Evolutionary conservation across 2,329 filamentous ascomycete species (phyloP), one percentile per base, ranked within the genome.

Genomic region (Exserohilum turcica): DNA sequence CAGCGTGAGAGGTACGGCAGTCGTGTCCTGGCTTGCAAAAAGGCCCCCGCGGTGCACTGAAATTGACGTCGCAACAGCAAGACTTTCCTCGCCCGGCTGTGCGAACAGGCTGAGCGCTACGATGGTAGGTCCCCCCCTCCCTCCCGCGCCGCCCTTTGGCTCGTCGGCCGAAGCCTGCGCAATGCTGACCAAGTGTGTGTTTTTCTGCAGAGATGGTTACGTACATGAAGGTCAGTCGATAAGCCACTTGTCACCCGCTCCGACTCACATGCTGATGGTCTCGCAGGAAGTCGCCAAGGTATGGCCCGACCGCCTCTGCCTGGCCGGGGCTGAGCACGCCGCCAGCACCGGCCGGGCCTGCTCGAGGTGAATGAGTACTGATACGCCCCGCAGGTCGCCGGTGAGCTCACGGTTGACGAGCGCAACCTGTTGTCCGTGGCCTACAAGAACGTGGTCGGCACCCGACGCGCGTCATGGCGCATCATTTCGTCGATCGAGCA

Each of bases 401-500:
- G 85, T 70, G 85, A 88, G 74, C 81, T 88, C 70, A 84, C 84
- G 60, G 85, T 88, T 63, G 85, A 88, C 72, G 85, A 88, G 79
- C 85, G 85, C 75, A 97, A 97, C 83, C 90, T 99, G 64, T 88
- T 99, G 66, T 96, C 91, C 66, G 94, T 97, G 74, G 93, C 93
- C 77, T 99, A 99, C 89, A 99, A 99, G 90, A 99, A 99, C 82
- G 94, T 99, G 59, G 91, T 99, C 73, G 93, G 94, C 74, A 95
- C 94, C 76, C 89, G 93, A 79, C 93, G 94, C 87, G 93, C 93
- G 76, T 97, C 92, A 72, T 99, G 93, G 93, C 88, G 93, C 82
- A 97, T 99, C 81, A 95, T 99, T 82, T 95, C 92, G 77, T 97
- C 94, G 77, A 97, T 99, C 80, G 93, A 97, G 84, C 93, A 97